Evolutionary conservation across 257 asterid species (phyloP), one percentile per base, ranked within the genome.

Genomic region (Thymus mandschuricus): DNA sequence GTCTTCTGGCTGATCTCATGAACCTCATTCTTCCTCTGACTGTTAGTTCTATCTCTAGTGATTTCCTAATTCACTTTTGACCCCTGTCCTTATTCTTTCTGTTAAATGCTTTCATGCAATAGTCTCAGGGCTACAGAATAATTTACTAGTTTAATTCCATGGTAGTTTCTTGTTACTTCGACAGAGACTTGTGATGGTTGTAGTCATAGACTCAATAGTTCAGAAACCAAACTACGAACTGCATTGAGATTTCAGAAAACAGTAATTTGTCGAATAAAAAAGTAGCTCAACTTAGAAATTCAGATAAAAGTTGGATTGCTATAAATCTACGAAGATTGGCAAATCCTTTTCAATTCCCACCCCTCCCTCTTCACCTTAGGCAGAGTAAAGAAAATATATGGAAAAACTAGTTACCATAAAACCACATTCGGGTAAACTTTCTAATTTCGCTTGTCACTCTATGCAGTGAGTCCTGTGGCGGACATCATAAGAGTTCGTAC

Each of bases 401-500:
- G 8, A 28, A 43, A 3, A 27, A 9, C 15, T 56, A 56, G 62
- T 30, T 10, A 28, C 27, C n/a, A 56, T 56, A 21, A 56, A 38
- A 30, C 40, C 9, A 10, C 40, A 41, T 56, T 56, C 41, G 3
- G 49, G 5, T 41, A 43, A 30, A 28, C 70, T 68, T n/a, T 40
- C 61, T 27, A 56, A 27, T 11, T 61, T 64, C 29, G 74, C 49
- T 27, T 82, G n/a, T 64, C 72, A 27, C 6, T 68, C 66, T 69
- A 73, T 80, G 92, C 96, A 93, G 98, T 93, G 92, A 74, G 73
- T 64, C 98, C 97, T 2, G 89, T 93, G 31, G 75, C 96, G 52
- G 96, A 93, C 65, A 80, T 93, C 45, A 84, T 93, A 48, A 89
- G 98, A 81, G 87, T 93, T 74, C 97, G 98, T 68, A 93, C 98